phyloP scores from a whole-genome alignment of 805 yeast genomes.

The Yamadazyma akitaensis region DNA sequence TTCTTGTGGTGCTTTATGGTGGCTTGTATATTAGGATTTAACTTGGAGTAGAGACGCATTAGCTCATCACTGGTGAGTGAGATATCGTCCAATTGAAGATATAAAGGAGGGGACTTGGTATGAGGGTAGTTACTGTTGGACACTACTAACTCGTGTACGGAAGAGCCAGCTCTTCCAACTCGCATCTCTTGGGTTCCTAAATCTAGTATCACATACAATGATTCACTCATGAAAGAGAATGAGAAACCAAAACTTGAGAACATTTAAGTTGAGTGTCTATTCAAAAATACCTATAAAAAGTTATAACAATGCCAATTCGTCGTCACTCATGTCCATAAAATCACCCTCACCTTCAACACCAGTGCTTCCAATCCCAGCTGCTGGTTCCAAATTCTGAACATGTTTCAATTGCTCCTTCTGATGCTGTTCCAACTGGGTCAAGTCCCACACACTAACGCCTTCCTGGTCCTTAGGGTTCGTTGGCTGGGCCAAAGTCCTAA shows the following conservation, averaged over 20 bases:
- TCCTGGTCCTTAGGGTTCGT: conserved; percentile 84
- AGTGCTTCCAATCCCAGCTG: neutral
- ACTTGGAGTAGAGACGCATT: neutral
- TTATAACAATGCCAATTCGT: conserved; percentile 36
- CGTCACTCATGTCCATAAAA: conserved; percentile 47
- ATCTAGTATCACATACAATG: conserved; percentile 16
- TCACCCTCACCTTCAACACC: conserved; percentile 26
- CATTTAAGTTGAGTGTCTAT: neutral
- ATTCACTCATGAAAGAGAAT: conserved; percentile 6
- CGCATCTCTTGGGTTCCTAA: conserved; percentile 15
- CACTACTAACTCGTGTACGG: conserved; percentile 14
- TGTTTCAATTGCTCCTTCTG: conserved; percentile 50
- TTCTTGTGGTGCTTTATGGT: conserved; percentile 5
- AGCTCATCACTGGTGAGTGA: conserved; percentile 18
- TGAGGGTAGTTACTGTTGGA: conserved; percentile 1
- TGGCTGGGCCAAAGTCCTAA: conserved; percentile 94
- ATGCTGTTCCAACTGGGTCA: conserved; percentile 57
- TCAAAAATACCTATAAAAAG: neutral
- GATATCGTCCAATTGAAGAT: conserved; percentile 19
- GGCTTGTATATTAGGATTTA: neutral
- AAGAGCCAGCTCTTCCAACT: conserved; percentile 27
- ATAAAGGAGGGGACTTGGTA: conserved; percentile 16
- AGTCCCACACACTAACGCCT: conserved; percentile 91
- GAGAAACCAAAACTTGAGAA: neutral
- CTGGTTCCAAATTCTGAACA: conserved; percentile 13